A percentile compares a stretch with the other conserved stretches of the same genome.
These are phyloP conservation scores for Solanum pennellii DNA, from an alignment of 257 asterid genomes.

Conservation along the genomic window DNA sequence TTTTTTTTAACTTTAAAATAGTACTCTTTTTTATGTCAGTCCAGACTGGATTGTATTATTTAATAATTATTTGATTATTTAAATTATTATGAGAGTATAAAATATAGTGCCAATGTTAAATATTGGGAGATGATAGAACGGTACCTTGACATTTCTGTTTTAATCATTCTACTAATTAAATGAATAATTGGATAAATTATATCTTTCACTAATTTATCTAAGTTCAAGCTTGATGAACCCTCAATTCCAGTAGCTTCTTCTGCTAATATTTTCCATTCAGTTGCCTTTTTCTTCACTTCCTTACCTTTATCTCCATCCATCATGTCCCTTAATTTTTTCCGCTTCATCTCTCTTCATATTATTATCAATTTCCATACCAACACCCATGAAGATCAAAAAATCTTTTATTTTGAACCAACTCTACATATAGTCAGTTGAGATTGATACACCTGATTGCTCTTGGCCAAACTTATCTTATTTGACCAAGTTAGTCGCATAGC, in stretches of 20 bases:
- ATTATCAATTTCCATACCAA: conserved; percentile 1
- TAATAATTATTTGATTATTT: too few species aligned
- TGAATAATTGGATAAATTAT: neutral
- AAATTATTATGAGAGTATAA: neutral
- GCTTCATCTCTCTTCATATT: conserved; percentile 5
- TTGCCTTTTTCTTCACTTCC: neutral
- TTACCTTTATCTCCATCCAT: conserved; percentile 7
- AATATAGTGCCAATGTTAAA: neutral
- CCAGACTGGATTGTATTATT: too few species aligned
- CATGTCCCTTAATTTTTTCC: neutral
- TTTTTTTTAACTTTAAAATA: too few species aligned
- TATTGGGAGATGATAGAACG: neutral
- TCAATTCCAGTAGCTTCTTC: neutral
- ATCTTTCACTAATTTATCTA: neutral
- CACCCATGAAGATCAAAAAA: neutral
- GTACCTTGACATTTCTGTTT: neutral
- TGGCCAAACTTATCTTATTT: too few species aligned
- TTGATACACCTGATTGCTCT: too few species aligned
- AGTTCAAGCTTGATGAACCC: neutral
- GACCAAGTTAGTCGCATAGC: too few species aligned
- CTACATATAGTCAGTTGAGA: neutral
- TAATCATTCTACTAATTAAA: too few species aligned
- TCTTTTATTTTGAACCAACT: neutral
- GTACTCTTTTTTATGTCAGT: too few species aligned
- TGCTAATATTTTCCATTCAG: neutral